Evolutionary conservation across 1,139 yeast species (phyloP), one percentile per base, ranked within the genome.

Genomic region (Taphrina betulina): DNA sequence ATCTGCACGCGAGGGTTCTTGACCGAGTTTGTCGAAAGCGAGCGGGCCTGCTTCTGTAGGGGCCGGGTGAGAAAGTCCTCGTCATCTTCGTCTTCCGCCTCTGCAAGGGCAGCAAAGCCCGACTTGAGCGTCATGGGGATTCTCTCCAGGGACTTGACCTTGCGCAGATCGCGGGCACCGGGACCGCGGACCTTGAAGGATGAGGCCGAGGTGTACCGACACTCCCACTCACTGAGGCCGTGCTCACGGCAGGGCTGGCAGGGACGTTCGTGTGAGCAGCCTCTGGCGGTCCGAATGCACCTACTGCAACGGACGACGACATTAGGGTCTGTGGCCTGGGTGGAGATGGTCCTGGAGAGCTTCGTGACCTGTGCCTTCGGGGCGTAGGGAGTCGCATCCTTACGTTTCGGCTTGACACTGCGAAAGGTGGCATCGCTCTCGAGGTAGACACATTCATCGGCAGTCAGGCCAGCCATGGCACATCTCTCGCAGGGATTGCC

Each of bases 151-250:
- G 37, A 29, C 31, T 40, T 38, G 23, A 33, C 31, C 20, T 31
- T 29, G 3, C 48, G 36, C 10, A 43, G 29, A 7, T 43, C 38
- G 17, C 29, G 26, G 8, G 48, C 48, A 20, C 54, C 54, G 10
- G 54, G 54, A 8, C 54, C 54, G 24, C 54, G 54, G 12, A 50
- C 54, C 33, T 50, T 50, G 54, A 50, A 50, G 3, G 54, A 50
- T 1, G 54, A 50, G 22, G 54, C 54, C 16, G 54, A 50, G 10
- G 54, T 50, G 17, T 40, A 50, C 12, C 54, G 54, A 33, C 54
- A 50, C 36, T 50, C 54, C 46, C 46, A 50, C 28, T 50, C 54
- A 0, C 40, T 26, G 24, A 50, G 33, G 7, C 54, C 54, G 16
- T 35, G 37, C 19, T 41, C 54, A 14, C 46, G 38, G 24, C 54